These are phyloP conservation scores for Talaromyces nanjingensis DNA, from an alignment of 495 filamentous ascomycete species.

Conservation along the genomic window DNA sequence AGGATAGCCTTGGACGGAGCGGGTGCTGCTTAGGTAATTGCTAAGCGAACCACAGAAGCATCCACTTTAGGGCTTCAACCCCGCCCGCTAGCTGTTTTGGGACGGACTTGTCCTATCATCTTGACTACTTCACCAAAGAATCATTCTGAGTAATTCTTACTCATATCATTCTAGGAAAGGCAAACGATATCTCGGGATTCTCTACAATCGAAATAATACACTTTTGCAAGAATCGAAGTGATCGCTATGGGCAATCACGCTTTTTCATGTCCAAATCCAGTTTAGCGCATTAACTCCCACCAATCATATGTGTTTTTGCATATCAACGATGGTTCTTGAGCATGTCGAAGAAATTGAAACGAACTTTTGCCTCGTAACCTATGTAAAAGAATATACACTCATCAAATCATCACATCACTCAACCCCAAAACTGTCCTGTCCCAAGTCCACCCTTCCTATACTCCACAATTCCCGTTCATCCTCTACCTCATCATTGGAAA, in stretches of 20 bases:
- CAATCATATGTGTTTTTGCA: background rate
- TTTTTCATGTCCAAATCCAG: background rate
- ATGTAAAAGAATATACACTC: background rate
- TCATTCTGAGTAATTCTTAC: background rate
- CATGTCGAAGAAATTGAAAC: background rate
- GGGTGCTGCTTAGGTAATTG: constrained; percentile 42
- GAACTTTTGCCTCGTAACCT: background rate
- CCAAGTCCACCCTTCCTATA: constrained; percentile 84
- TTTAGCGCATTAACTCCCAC: background rate
- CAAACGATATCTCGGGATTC: background rate
- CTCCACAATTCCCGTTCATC: constrained; percentile 96
- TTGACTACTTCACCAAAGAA: background rate
- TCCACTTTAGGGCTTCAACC: constrained; percentile 32
- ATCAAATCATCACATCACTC: constrained; percentile 8
- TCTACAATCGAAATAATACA: background rate
- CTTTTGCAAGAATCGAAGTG: background rate
- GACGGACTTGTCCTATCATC: background rate
- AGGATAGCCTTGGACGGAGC: constrained; percentile 16
- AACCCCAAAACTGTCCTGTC: constrained; percentile 51
- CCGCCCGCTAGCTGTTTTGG: constrained; percentile 10
- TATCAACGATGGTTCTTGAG: background rate
- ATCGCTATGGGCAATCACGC: background rate
- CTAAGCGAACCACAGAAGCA: constrained; percentile 33
- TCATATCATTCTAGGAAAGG: background rate
- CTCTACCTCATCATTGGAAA: constrained; percentile 83